Conservation (phyloP, 495 filamentous ascomycete species). For the Cudoniella acicularis region DNA sequence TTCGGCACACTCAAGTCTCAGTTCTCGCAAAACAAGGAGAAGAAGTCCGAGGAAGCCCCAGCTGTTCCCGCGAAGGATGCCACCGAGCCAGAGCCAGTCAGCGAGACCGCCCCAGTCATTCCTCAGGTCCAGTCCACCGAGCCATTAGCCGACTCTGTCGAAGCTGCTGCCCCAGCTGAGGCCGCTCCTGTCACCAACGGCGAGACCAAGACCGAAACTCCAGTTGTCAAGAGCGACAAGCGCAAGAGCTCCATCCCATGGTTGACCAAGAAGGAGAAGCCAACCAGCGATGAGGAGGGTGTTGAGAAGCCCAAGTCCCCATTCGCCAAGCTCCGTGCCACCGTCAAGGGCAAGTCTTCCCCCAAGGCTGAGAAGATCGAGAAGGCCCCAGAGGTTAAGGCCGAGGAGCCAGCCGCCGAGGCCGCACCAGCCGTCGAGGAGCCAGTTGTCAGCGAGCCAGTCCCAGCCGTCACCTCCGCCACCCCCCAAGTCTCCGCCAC, state of each 20-base stretch:
- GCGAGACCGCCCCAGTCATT: constrained; percentile 54
- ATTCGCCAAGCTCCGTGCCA: constrained; percentile 56
- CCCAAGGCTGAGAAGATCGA: constrained; percentile 38
- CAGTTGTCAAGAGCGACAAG: constrained; percentile 45
- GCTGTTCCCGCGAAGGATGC: constrained; percentile 31
- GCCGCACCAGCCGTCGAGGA: constrained; percentile 15
- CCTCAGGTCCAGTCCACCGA: constrained; percentile 53
- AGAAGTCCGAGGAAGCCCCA: constrained; percentile 39
- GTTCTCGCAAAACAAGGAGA: constrained; percentile 50
- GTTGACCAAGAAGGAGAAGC: constrained; percentile 50
- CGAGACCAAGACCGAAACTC: constrained; percentile 43
- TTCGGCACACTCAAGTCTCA: constrained; percentile 35
- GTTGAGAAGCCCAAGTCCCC: constrained; percentile 50
- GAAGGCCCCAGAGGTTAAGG: constrained; percentile 32
- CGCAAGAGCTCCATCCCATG: constrained; percentile 54
- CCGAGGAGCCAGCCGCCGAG: constrained; percentile 42
- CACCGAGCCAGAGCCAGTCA: constrained; percentile 34
- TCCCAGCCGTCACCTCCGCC: constrained; percentile 16
- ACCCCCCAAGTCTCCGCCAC: constrained; percentile 25
- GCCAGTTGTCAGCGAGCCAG: constrained; percentile 23
- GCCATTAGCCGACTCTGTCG: constrained; percentile 46
- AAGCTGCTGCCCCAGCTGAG: constrained; percentile 38
- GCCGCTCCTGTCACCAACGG: constrained; percentile 31
- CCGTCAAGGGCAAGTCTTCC: constrained; percentile 46
- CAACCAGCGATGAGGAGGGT: constrained; percentile 43